A percentile compares a stretch with the other conserved stretches of the same genome.
Evolutionary conservation across 306 rosid species (phyloP).

Genomic region (Hippophae rhamnoides): DNA sequence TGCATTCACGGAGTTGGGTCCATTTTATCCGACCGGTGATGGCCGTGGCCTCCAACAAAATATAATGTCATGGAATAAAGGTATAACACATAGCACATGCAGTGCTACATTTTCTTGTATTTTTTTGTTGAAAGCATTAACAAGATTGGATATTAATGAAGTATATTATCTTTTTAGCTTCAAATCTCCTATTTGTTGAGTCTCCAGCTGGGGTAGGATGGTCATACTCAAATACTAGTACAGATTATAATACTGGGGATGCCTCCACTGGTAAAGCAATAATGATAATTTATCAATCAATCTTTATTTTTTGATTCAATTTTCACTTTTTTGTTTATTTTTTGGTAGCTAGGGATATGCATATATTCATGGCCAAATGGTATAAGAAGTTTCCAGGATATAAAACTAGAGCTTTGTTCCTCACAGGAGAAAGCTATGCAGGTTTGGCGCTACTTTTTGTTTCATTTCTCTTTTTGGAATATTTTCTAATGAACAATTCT

Average conservation of each 20-base stretch:
- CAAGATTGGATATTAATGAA: no score
- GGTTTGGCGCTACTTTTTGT: conserved; percentile 28
- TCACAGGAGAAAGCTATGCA: conserved; percentile 96
- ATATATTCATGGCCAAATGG: conserved; percentile 63
- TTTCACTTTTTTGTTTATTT: conserved; percentile 4
- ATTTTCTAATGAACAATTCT: no score
- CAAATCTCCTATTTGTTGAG: conserved; percentile 83
- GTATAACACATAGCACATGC: conserved; percentile 18
- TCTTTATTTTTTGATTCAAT: not conserved
- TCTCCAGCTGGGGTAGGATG: conserved; percentile 97
- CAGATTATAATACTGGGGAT: conserved; percentile 66
- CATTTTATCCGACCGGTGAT: conserved; percentile 68
- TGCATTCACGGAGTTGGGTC: conserved; percentile 87
- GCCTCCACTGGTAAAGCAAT: conserved; percentile 54
- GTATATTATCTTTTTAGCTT: conserved; percentile 28
- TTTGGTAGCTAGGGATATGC: conserved; percentile 70
- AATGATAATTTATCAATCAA: not conserved
- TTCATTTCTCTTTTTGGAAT: not conserved
- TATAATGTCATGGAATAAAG: conserved; percentile 75
- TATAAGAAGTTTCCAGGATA: conserved; percentile 64
- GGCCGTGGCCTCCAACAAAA: conserved; percentile 65
- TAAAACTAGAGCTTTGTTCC: conserved; percentile 57
- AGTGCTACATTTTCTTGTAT: not conserved
- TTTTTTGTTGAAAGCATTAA: not conserved
- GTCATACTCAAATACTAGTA: conserved; percentile 82